These are phyloP conservation scores for Amaranthus cruentus DNA, from an alignment of 148 eudicot species.

Conservation along the genomic window DNA sequence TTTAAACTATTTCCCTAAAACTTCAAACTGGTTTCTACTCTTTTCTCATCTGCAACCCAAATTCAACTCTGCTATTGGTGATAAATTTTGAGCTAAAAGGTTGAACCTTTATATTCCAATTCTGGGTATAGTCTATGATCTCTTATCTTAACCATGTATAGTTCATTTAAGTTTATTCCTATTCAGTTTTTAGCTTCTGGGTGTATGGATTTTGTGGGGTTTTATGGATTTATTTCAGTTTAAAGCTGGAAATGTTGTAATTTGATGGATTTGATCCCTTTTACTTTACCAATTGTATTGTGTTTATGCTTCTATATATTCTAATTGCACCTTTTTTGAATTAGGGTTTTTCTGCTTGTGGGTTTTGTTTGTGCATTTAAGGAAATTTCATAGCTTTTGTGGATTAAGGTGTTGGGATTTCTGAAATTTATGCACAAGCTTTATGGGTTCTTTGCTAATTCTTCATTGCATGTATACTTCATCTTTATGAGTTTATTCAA, in stretches of 20 bases:
- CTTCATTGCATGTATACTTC: constrained; percentile 7
- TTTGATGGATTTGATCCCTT: background rate
- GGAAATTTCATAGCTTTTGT: background rate
- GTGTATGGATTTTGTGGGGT: background rate
- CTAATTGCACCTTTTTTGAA: background rate
- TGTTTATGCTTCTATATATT: background rate
- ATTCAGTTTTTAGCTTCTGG: constrained; percentile 10
- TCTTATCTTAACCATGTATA: background rate
- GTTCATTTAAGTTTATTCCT: background rate
- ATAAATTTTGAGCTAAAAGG: background rate
- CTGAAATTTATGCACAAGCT: background rate
- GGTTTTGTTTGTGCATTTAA: background rate
- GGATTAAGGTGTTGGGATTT: constrained; percentile 1
- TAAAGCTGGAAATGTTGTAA: constrained; percentile 1
- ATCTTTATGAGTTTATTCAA: background rate
- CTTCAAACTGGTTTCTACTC: too few relatives aligned
- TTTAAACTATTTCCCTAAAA: background rate
- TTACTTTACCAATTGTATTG: background rate
- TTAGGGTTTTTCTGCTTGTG: background rate
- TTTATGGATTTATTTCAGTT: constrained; percentile 5
- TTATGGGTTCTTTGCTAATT: constrained; percentile 2
- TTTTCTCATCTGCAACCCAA: too few relatives aligned
- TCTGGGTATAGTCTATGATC: constrained; percentile 1
- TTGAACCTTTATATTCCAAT: constrained; percentile 10
- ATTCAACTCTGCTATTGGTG: background rate